A percentile compares a stretch with the other conserved stretches of the same genome.
Conservation (phyloP, 805 yeast genomes). For the Starmerella bombicola region DNA sequence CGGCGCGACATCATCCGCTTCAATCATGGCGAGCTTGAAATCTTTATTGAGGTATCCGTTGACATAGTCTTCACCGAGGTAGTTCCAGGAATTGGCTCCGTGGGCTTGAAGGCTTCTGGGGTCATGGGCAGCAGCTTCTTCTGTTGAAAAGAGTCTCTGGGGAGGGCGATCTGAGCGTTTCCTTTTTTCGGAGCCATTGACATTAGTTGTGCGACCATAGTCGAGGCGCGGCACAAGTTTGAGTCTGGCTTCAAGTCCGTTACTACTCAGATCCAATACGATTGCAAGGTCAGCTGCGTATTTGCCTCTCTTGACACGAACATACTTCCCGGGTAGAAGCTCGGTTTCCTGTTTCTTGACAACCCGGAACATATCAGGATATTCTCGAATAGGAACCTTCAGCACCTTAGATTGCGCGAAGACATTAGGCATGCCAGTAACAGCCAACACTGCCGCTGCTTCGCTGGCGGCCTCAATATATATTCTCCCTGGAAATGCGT, state of each 20-base stretch:
- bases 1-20: constrained; percentile 71
- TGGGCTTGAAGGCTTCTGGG: constrained; percentile 50
- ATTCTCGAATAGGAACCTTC: constrained; percentile 82
- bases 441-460: constrained; percentile 79
- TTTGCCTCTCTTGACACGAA: constrained; percentile 78
- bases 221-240: constrained; percentile 88
- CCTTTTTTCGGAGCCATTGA: constrained; percentile 39
- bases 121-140: constrained; percentile 79
- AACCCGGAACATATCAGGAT: constrained; percentile 84
- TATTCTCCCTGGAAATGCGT: constrained; percentile 79
- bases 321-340: constrained; percentile 82
- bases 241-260: constrained; percentile 88
- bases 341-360: constrained; percentile 78
- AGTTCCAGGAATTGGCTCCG: constrained; percentile 48
- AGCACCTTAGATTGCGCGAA: constrained; percentile 61
- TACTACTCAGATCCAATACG: constrained; percentile 85
- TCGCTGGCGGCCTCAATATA: constrained; percentile 90
- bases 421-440: constrained; percentile 80
- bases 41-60: constrained; percentile 83
- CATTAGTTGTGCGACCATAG: constrained; percentile 47
- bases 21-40: constrained; percentile 68
- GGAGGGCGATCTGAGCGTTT: constrained; percentile 58
- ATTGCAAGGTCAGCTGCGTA: constrained; percentile 88
- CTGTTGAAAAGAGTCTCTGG: constrained; percentile 74
- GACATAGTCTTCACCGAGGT: constrained; percentile 75